These are phyloP conservation scores for Alternaria postmessia DNA, from an alignment of 2,329 filamentous ascomycete genomes.

Conservation along the genomic window DNA sequence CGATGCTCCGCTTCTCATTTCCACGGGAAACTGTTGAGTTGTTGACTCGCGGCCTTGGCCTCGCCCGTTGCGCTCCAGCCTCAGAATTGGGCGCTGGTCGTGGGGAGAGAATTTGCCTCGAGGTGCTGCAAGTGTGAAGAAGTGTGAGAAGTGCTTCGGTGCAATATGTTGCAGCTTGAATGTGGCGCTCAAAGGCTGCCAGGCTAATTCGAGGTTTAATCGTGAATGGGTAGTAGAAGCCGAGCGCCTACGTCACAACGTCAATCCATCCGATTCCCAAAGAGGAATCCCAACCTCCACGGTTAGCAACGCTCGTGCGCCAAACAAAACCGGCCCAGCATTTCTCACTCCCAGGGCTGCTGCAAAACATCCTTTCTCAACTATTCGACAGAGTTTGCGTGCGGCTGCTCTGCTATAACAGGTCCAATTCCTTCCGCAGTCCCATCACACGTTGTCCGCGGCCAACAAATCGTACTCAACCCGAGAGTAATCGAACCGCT, in stretches of 20 bases:
- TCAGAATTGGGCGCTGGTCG: conserved; percentile 12
- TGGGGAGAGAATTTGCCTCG: conserved; percentile 1
- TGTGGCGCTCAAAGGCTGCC: neutral
- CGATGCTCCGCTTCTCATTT: conserved; percentile 33
- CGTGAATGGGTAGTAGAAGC: conserved; percentile 7
- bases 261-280: conserved; percentile 9
- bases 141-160: neutral
- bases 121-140: neutral
- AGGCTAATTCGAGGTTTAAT: neutral
- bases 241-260: conserved; percentile 28
- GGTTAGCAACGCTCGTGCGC: conserved; percentile 29
- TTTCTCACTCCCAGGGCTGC: neutral
- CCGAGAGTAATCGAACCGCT: conserved; percentile 29
- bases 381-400: conserved; percentile 3
- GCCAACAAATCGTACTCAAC: conserved; percentile 28
- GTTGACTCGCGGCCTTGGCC: conserved; percentile 32
- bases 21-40: conserved; percentile 36
- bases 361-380: conserved; percentile 5
- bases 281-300: conserved; percentile 27
- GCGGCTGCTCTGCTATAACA: conserved; percentile 19
- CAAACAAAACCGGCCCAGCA: conserved; percentile 22
- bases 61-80: conserved; percentile 23
- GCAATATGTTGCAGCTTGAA: neutral
- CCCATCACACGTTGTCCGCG: conserved; percentile 25
- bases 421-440: conserved; percentile 21